Conservation (phyloP, 106 monocot genomes). For the Chionographis japonica region DNA sequence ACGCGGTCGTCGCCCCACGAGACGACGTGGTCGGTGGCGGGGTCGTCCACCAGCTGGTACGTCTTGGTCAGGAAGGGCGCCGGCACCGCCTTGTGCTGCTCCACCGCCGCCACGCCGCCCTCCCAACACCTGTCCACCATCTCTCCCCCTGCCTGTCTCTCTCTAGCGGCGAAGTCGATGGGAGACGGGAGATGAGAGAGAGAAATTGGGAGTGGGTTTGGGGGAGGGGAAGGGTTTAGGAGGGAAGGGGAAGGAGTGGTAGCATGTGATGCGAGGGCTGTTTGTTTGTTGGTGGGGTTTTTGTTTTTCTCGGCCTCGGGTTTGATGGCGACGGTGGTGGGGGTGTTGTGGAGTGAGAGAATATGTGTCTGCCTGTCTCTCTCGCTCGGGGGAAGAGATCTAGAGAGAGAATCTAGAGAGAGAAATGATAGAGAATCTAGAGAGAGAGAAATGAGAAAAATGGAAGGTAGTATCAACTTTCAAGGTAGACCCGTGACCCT, state of each 20-base stretch:
- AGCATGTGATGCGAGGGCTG: neutral
- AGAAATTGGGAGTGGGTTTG: neutral
- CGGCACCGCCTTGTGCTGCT: constrained; percentile 54
- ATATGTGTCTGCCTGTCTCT: constrained; percentile 24
- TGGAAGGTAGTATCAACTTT: constrained; percentile 25
- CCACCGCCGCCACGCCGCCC: constrained; percentile 6
- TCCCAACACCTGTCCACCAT: constrained; percentile 22
- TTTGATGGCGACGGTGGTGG: constrained; percentile 5
- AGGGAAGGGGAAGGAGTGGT: neutral
- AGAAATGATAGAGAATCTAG: neutral
- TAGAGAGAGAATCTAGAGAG: neutral
- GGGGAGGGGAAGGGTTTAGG: neutral
- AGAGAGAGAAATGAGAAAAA: neutral
- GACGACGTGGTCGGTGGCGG: constrained; percentile 72
- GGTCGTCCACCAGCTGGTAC: constrained; percentile 85
- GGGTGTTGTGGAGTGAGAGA: neutral
- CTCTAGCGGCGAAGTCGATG: no score
- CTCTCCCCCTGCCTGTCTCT: no score
- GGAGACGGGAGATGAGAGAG: no score
- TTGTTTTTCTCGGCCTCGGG: constrained; percentile 19
- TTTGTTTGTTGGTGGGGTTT: neutral
- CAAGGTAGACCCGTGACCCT: constrained; percentile 51
- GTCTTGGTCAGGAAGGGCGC: constrained; percentile 89
- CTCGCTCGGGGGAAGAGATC: neutral
- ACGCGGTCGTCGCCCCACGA: constrained; percentile 77